phyloP scores from a whole-genome alignment of 1,139 yeast species.

The Candida gigantensis region DNA sequence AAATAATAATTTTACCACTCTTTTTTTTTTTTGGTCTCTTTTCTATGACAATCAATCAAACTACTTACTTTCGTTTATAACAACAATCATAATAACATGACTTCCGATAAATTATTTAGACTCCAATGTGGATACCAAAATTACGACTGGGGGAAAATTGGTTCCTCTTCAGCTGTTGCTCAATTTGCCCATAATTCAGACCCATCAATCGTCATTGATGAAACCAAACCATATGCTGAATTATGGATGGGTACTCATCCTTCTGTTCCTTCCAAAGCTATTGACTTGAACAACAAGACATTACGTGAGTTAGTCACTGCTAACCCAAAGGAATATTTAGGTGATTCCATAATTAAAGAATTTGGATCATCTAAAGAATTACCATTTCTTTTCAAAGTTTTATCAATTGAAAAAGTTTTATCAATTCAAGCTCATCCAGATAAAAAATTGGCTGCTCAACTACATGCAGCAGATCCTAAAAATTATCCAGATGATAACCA shows the following conservation, averaged over 20 bases:
- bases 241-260: slow-evolving; percentile 99
- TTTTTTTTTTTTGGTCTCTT: no score
- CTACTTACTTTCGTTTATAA: not conserved
- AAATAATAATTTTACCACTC: no score
- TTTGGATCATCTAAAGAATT: slow-evolving; percentile 72
- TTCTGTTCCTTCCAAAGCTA: slow-evolving; percentile 76
- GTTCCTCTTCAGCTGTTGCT: slow-evolving; percentile 84
- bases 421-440: slow-evolving; percentile 99
- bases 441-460: slow-evolving; percentile 72
- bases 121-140: slow-evolving; percentile 64
- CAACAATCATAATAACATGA: slow-evolving; percentile 2
- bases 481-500: slow-evolving; percentile 98
- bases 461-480: slow-evolving; percentile 82
- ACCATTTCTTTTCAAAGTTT: slow-evolving; percentile 91
- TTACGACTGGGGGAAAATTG: slow-evolving; percentile 88
- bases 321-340: slow-evolving; percentile 62
- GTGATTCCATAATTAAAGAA: slow-evolving; percentile 56
- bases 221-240: slow-evolving; percentile 80
- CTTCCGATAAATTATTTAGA: slow-evolving; percentile 33
- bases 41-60: no score
- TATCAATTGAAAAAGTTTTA: slow-evolving; percentile 88
- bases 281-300: slow-evolving; percentile 47
- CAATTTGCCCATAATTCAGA: slow-evolving; percentile 75
- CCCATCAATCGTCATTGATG: slow-evolving; percentile 59
- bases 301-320: slow-evolving; percentile 65